A percentile compares a stretch with the other conserved stretches of the same genome.
Evolutionary conservation across 371 early-diverging fungal species (phyloP).

Genomic region (Mortierella sp.): DNA sequence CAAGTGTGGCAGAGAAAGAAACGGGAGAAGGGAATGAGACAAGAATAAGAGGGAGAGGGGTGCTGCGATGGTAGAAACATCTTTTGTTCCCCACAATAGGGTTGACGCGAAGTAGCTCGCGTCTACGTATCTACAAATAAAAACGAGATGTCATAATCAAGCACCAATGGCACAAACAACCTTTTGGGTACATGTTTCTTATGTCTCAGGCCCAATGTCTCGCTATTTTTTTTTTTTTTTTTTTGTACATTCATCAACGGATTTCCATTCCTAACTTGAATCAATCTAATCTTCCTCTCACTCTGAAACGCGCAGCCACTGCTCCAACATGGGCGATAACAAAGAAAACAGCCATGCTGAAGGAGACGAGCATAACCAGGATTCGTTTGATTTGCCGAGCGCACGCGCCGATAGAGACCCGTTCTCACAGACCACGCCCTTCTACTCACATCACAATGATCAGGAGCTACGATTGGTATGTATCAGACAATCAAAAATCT

Average conservation of each 20-base stretch:
- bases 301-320: neutral
- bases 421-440: constrained; percentile 9
- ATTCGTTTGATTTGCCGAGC: constrained; percentile 30
- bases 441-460: constrained; percentile 38
- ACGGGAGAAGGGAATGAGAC: no score
- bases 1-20: no score
- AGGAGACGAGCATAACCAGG: neutral
- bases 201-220: no score
- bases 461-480: constrained; percentile 36
- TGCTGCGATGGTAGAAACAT: no score
- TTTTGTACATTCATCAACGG: neutral
- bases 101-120: no score
- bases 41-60: no score
- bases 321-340: neutral
- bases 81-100: no score
- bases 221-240: no score
- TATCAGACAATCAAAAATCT: neutral
- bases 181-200: no score
- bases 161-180: no score
- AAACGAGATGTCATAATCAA: no score
- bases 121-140: no score
- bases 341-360: neutral
- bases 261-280: neutral
- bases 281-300: neutral
- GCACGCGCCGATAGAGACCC: constrained; percentile 5